Percentiles rank a stretch among this genome's conserved stretches.
Conservation (phyloP, 176 grass and related monocot genomes). For the Leersia perrieri region DNA sequence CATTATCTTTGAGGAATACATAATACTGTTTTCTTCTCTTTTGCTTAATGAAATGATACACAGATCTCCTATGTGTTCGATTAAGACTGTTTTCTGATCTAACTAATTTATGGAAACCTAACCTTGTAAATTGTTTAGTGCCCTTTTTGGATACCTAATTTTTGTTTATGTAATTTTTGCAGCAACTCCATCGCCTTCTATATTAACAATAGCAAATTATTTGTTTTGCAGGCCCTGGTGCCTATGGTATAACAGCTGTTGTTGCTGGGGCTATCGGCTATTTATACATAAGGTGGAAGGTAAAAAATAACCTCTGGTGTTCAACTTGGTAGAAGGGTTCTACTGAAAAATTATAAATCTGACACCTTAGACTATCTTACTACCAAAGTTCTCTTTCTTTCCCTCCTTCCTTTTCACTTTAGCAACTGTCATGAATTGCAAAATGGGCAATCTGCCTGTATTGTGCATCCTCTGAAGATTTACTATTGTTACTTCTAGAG, state of each 20-base stretch:
- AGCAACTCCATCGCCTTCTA: not conserved
- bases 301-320: slow-evolving; percentile 11
- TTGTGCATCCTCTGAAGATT: slow-evolving; percentile 25
- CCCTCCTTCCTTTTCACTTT: slow-evolving; percentile 5
- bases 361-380: not conserved
- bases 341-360: not conserved
- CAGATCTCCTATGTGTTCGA: too few species aligned
- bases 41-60: too few species aligned
- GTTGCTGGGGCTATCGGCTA: slow-evolving; percentile 83
- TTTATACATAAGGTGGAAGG: slow-evolving; percentile 90
- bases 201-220: not conserved
- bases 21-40: not conserved
- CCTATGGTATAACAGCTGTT: slow-evolving; percentile 57
- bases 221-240: slow-evolving; percentile 44
- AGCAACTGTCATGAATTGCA: not conserved
- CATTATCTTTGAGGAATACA: not conserved
- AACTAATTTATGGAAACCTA: not conserved
- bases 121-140: not conserved
- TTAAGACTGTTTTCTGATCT: not conserved
- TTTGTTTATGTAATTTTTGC: not conserved
- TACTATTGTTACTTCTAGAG: slow-evolving; percentile 5
- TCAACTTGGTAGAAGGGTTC: not conserved
- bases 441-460: not conserved
- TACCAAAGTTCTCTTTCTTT: not conserved
- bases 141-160: not conserved